Conservation (phyloP, 2,329 filamentous ascomycete species). For the Didymella lethalis region DNA sequence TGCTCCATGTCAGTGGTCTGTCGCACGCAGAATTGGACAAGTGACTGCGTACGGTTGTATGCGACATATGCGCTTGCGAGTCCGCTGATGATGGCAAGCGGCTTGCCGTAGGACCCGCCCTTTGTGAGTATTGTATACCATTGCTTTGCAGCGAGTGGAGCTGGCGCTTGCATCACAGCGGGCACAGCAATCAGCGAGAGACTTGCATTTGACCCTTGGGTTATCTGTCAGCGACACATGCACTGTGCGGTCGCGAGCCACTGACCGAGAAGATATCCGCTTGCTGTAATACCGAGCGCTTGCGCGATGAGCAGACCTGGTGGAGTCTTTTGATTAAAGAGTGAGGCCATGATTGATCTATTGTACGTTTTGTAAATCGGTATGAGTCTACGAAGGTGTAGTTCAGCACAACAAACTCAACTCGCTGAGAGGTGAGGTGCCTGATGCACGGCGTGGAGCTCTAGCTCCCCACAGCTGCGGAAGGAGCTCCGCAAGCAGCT, state of each 20-base stretch:
- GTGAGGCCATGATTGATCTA: constrained; percentile 29
- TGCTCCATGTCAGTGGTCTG: constrained; percentile 26
- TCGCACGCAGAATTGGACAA: not conserved
- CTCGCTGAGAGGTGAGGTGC: not conserved
- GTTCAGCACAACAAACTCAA: not conserved
- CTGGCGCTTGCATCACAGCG: constrained; percentile 63
- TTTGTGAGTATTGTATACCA: constrained; percentile 58
- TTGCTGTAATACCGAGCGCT: constrained; percentile 60
- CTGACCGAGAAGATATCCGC: constrained; percentile 57
- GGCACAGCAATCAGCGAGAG: constrained; percentile 59
- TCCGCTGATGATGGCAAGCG: constrained; percentile 52
- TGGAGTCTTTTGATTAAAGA: constrained; percentile 37
- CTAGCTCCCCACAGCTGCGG: constrained; percentile 10
- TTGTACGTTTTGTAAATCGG: too few species aligned
- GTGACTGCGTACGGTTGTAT: constrained; percentile 46
- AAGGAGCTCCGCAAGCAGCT: constrained; percentile 10
- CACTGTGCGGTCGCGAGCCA: not conserved
- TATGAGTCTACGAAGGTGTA: not conserved
- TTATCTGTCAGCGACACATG: not conserved
- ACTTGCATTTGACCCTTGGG: constrained; percentile 44
- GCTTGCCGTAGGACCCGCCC: constrained; percentile 53
- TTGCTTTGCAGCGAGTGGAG: constrained; percentile 63
- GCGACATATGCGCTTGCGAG: constrained; percentile 59
- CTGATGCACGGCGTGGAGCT: not conserved
- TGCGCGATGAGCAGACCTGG: constrained; percentile 57